Evolutionary conservation across 2,329 filamentous ascomycete species (phyloP).

Genomic region (Colletotrichum sp.): DNA sequence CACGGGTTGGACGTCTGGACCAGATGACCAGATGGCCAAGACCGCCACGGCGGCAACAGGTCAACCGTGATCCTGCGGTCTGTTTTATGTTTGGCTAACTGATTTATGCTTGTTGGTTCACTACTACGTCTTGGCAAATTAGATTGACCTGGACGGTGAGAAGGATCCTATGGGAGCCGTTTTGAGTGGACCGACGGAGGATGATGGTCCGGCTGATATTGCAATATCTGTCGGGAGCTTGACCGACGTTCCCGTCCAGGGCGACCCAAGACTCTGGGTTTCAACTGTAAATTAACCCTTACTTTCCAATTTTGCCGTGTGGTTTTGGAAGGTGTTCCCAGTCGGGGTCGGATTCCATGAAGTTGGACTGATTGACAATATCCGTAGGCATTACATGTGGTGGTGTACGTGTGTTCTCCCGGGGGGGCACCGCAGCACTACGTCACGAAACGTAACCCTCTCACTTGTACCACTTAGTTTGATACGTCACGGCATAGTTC

Average conservation of each 20-base stretch:
- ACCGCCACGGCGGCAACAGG: conserved; percentile 7
- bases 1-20: not conserved
- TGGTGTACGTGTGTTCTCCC: no score
- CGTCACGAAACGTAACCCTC: no score
- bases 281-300: no score
- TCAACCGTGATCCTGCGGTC: not conserved
- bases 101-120: not conserved
- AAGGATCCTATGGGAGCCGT: not conserved
- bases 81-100: not conserved
- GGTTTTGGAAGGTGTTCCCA: no score
- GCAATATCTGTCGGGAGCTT: not conserved
- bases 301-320: no score
- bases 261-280: conserved; percentile 11
- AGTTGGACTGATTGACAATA: no score
- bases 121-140: not conserved
- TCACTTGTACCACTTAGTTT: no score
- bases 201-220: conserved; percentile 14
- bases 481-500: no score
- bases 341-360: no score
- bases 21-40: conserved; percentile 12
- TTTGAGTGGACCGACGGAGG: conserved; percentile 1
- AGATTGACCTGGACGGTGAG: not conserved
- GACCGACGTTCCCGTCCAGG: conserved; percentile 6
- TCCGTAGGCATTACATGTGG: no score
- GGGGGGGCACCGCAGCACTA: no score